These are phyloP conservation scores for Aspergillus uvarum DNA, from an alignment of 2,329 filamentous ascomycete species.

Conservation along the genomic window DNA sequence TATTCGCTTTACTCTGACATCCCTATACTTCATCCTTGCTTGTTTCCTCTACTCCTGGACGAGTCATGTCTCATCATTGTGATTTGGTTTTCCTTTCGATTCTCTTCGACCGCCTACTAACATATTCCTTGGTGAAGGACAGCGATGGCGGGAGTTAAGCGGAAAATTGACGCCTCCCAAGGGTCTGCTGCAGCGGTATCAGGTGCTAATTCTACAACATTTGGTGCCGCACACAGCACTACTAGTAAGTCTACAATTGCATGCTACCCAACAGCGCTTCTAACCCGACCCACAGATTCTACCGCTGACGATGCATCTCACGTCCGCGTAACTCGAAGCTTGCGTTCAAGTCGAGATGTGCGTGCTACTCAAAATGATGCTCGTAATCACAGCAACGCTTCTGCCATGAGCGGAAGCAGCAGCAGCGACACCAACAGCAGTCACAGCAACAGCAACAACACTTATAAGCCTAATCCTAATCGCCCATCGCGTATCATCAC, in stretches of 20 bases:
- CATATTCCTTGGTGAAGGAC: constrained; percentile 20
- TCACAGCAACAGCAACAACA: constrained; percentile 2
- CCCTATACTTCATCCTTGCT: not conserved
- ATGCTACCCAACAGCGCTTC: not conserved
- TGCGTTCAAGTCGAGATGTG: constrained; percentile 25
- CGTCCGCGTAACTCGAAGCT: constrained; percentile 25
- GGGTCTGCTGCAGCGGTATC: constrained; percentile 18
- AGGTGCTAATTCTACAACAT: constrained; percentile 17
- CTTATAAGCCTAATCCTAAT: constrained; percentile 12
- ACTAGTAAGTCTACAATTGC: constrained; percentile 22
- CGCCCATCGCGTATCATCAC: constrained; percentile 26
- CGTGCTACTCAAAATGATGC: constrained; percentile 22
- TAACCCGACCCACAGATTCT: constrained; percentile 20
- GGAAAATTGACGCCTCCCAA: constrained; percentile 31
- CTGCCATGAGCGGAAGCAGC: constrained; percentile 4
- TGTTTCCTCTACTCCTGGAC: not conserved
- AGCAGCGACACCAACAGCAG: constrained; percentile 13
- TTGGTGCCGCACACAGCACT: constrained; percentile 21
- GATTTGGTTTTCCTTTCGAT: not conserved
- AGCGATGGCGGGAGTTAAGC: constrained; percentile 40
- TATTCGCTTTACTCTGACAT: not conserved
- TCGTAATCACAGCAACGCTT: constrained; percentile 9
- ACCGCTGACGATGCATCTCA: constrained; percentile 15
- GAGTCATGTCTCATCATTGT: not conserved
- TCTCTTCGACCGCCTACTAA: not conserved